Conservation (phyloP, 768 basidiomycete genomes). For the Termitomyces sp. region DNA sequence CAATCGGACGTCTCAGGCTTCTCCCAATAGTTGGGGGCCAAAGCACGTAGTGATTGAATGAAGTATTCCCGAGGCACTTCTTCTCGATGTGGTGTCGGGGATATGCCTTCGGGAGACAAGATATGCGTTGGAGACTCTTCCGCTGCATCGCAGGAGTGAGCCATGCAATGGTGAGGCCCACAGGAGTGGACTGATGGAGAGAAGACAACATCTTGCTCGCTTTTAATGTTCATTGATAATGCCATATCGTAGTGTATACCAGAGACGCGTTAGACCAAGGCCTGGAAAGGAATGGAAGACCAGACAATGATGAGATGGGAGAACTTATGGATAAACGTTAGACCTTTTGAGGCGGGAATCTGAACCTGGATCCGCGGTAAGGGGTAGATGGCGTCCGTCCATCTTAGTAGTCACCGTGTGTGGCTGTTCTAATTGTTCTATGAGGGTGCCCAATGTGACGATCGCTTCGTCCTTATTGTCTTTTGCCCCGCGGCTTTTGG, state of each 20-base stretch:
- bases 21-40: constrained; percentile 71
- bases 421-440: constrained; percentile 33
- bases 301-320: constrained; percentile 19
- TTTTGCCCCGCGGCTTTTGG: constrained; percentile 23
- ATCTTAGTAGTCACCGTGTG: constrained; percentile 12
- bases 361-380: constrained; percentile 16
- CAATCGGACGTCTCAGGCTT: constrained; percentile 76
- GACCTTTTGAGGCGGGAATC: no score
- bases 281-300: constrained; percentile 29
- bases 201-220: constrained; percentile 2
- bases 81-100: constrained; percentile 38
- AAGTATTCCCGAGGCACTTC: constrained; percentile 74
- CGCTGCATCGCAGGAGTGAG: constrained; percentile 7
- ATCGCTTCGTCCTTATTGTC: constrained; percentile 37
- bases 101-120: constrained; percentile 24
- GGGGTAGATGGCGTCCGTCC: constrained; percentile 8
- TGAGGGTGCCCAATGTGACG: constrained; percentile 22
- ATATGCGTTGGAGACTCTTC: constrained; percentile 5
- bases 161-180: constrained; percentile 37
- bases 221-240: constrained; percentile 23
- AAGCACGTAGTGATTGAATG: constrained; percentile 58
- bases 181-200: constrained; percentile 31
- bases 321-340: constrained; percentile 13
- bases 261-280: constrained; percentile 6
- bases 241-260: constrained; percentile 15